A percentile compares a stretch with the other conserved stretches of the same genome.
Conservation (phyloP, 2,329 filamentous ascomycete species). For the Ascochyta fabae region DNA sequence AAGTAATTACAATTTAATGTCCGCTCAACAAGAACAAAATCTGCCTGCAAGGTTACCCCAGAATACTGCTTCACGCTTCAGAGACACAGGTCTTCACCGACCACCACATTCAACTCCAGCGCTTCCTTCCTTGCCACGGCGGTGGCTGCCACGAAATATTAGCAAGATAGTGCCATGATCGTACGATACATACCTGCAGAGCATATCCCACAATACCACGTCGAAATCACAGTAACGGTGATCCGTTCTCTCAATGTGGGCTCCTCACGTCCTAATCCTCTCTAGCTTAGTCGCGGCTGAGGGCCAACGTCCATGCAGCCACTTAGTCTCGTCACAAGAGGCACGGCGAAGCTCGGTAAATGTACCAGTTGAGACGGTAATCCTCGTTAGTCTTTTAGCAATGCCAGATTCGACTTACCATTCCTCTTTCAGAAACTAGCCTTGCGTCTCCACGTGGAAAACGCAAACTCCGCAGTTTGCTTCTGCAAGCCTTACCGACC, state of each 20-base stretch:
- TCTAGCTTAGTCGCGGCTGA: constrained; percentile 5
- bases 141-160: background rate
- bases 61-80: background rate
- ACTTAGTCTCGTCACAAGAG: background rate
- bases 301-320: background rate
- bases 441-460: constrained; percentile 7
- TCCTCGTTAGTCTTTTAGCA: constrained; percentile 1
- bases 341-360: constrained; percentile 16
- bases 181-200: constrained; percentile 3
- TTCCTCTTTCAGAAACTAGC: constrained; percentile 6
- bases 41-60: background rate
- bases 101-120: background rate
- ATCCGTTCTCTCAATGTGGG: background rate
- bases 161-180: constrained; percentile 5
- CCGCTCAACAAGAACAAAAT: background rate
- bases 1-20: background rate
- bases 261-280: background rate
- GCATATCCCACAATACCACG: background rate
- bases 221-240: background rate
- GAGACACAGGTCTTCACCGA: background rate
- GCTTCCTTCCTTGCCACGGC: background rate
- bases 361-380: background rate
- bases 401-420: background rate
- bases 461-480: constrained; percentile 1
- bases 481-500: constrained; percentile 14